Conservation (phyloP, 768 basidiomycete genomes). For the Russula sp. region DNA sequence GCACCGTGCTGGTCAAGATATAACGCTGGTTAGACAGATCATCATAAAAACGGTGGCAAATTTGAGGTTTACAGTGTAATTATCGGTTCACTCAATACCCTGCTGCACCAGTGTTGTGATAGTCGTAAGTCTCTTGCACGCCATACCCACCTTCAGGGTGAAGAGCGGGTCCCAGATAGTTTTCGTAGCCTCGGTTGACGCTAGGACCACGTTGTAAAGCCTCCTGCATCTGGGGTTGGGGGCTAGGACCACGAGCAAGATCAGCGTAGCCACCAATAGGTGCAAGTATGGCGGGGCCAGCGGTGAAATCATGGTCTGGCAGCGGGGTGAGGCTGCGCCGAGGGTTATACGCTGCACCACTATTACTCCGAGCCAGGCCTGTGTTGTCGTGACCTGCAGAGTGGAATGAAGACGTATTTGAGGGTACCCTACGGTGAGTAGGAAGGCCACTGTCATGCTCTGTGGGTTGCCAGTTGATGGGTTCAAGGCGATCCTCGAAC, state of each 20-base stretch:
- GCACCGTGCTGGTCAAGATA: neutral
- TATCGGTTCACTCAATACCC: conserved; percentile 13
- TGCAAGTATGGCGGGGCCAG: conserved; percentile 47
- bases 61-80: neutral
- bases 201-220: conserved; percentile 41
- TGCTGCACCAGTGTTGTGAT: conserved; percentile 15
- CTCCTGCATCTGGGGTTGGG: conserved; percentile 58
- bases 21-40: neutral
- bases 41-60: neutral
- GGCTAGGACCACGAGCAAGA: conserved; percentile 66
- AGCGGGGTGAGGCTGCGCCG: conserved; percentile 36
- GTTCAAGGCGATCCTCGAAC: conserved; percentile 79
- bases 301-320: conserved; percentile 73
- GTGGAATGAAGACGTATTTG: conserved; percentile 64
- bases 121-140: conserved; percentile 25
- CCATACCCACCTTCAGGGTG: conserved; percentile 48
- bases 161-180: conserved; percentile 44
- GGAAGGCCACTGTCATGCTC: conserved; percentile 38
- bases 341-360: conserved; percentile 28
- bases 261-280: conserved; percentile 80
- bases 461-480: conserved; percentile 84
- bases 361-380: conserved; percentile 9
- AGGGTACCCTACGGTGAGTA: conserved; percentile 46
- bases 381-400: conserved; percentile 34
- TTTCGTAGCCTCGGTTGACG: conserved; percentile 44